Percentiles rank a stretch among this genome's conserved stretches.
These are phyloP conservation scores for Scutellaria barbata DNA, from an alignment of 257 asterid species.

Conservation along the genomic window DNA sequence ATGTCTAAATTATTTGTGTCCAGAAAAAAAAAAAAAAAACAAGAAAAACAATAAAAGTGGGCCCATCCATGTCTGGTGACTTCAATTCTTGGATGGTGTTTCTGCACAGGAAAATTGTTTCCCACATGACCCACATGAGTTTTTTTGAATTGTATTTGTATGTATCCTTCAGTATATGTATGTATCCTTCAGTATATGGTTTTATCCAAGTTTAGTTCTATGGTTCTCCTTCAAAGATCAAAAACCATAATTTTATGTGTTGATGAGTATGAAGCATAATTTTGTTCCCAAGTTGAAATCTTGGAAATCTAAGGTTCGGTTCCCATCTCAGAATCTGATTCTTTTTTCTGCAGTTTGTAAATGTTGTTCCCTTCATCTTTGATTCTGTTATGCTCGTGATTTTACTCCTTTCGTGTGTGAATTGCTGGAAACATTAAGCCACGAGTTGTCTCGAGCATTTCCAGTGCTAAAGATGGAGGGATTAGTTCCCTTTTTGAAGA, in stretches of 20 bases:
- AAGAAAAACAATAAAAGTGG: not conserved
- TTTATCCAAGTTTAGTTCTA: constrained; percentile 18
- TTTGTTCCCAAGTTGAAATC: constrained; percentile 37
- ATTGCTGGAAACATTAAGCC: constrained; percentile 4
- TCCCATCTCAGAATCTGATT: constrained; percentile 49
- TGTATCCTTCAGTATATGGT: constrained; percentile 24
- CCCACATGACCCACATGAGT: constrained; percentile 39
- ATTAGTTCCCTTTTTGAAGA: constrained; percentile 1
- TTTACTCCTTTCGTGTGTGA: constrained; percentile 25
- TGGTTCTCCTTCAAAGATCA: constrained; percentile 33
- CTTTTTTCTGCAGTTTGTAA: constrained; percentile 27
- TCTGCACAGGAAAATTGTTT: not conserved
- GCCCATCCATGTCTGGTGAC: constrained; percentile 24
- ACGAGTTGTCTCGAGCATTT: constrained; percentile 21
- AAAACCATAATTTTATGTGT: constrained; percentile 4
- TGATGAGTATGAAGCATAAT: constrained; percentile 35
- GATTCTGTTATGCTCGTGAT: constrained; percentile 26
- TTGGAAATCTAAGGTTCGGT: constrained; percentile 34
- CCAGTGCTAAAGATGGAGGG: constrained; percentile 4
- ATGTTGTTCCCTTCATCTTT: constrained; percentile 29
- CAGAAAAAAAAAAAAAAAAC: not conserved
- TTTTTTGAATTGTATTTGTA: not conserved
- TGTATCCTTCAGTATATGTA: constrained; percentile 16
- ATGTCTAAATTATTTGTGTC: not conserved
- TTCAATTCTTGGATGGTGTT: constrained; percentile 5